Conservation (phyloP, 495 filamentous ascomycete genomes). For the Hypoxylon lenormandii region DNA sequence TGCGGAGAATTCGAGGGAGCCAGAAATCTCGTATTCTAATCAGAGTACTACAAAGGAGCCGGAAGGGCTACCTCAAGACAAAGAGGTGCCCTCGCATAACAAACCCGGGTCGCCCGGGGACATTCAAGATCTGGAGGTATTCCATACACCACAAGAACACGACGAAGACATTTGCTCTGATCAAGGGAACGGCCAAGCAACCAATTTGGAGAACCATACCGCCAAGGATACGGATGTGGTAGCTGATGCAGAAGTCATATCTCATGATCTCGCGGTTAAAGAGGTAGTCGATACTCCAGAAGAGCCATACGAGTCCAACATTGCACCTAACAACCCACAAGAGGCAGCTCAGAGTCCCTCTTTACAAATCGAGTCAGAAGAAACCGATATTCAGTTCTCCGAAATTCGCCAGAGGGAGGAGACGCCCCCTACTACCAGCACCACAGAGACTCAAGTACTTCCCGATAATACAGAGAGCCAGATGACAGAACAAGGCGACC, state of each 20-base stretch:
- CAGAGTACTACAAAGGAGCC: not conserved
- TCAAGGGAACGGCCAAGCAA: not conserved
- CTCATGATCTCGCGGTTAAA: not conserved
- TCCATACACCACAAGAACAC: not conserved
- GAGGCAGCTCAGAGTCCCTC: constrained; percentile 1
- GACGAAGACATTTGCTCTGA: not conserved
- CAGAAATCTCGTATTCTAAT: constrained; percentile 12
- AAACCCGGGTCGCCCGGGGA: not conserved
- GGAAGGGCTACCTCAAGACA: not conserved
- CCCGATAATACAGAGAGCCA: not conserved
- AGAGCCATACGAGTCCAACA: not conserved
- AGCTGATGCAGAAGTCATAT: not conserved
- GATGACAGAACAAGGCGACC: no score
- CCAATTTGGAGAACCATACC: not conserved
- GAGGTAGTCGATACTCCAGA: not conserved
- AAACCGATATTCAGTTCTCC: not conserved
- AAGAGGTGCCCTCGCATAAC: not conserved
- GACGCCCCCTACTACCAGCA: not conserved
- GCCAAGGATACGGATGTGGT: not conserved
- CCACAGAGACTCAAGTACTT: not conserved
- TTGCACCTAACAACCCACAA: not conserved
- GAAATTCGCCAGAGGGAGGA: not conserved
- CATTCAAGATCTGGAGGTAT: not conserved
- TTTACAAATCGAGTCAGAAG: constrained; percentile 2
- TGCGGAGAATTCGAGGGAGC: constrained; percentile 10